These are phyloP conservation scores for Buddleja alternifolia DNA, from an alignment of 257 asterid genomes.

Conservation along the genomic window DNA sequence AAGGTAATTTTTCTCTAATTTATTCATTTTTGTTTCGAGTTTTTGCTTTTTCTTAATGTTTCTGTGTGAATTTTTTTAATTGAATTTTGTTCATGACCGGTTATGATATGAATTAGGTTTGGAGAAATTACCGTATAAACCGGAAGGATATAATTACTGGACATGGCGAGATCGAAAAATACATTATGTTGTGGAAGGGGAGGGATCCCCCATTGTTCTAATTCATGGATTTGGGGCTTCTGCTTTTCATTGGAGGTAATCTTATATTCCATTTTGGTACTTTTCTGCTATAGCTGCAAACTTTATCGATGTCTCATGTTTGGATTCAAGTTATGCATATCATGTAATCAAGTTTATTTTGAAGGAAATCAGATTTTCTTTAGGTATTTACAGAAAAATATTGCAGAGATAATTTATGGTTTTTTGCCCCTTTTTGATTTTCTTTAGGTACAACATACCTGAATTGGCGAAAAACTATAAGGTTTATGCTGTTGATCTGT, in stretches of 20 bases:
- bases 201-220: slow-evolving; percentile 80
- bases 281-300: slow-evolving; percentile 1
- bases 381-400: not conserved
- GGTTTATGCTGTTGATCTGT: slow-evolving; percentile 88
- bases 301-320: not conserved
- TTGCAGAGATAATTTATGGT: not conserved
- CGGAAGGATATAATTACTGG: slow-evolving; percentile 90
- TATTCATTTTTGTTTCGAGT: not conserved
- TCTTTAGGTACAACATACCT: slow-evolving; percentile 82
- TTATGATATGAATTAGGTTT: slow-evolving; percentile 45
- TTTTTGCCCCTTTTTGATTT: not conserved
- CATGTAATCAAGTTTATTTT: not conserved
- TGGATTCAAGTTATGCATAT: not conserved
- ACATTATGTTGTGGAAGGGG: slow-evolving; percentile 93
- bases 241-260: slow-evolving; percentile 95
- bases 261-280: not conserved
- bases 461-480: slow-evolving; percentile 81
- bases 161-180: slow-evolving; percentile 78
- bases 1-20: slow-evolving; percentile 40
- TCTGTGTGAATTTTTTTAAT: not conserved
- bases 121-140: slow-evolving; percentile 73
- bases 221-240: slow-evolving; percentile 99
- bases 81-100: not conserved
- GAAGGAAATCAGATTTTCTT: not conserved
- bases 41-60: not conserved